A percentile compares a stretch with the other conserved stretches of the same genome.
Conservation (phyloP, 768 basidiomycete species). For the Mycena venus region DNA sequence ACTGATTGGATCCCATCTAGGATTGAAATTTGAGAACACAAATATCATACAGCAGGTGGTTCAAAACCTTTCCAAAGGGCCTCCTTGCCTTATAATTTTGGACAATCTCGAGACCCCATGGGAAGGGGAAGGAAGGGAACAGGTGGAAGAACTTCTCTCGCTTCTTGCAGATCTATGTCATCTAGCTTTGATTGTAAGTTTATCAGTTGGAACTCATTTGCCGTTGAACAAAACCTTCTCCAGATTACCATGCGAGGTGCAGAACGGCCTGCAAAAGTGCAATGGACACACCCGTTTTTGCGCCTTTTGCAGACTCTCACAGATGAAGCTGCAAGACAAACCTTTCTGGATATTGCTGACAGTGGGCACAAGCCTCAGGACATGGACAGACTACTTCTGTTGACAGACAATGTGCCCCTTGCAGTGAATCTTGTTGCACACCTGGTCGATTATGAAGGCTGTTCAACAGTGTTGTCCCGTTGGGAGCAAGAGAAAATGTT, state of each 20-base stretch:
- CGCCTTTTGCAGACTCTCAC: neutral
- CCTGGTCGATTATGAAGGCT: neutral
- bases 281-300: neutral
- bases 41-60: neutral
- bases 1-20: neutral
- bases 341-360: neutral
- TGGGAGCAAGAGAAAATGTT: neutral
- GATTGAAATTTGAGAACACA: neutral
- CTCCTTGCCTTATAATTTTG: neutral
- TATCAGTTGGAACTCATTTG: no score
- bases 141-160: neutral
- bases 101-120: neutral
- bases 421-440: neutral
- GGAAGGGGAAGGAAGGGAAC: neutral
- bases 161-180: neutral
- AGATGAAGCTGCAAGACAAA: neutral
- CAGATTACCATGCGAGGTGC: neutral
- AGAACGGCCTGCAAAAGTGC: neutral
- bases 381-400: neutral
- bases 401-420: neutral
- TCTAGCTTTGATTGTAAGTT: neutral
- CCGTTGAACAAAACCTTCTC: no score
- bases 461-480: neutral
- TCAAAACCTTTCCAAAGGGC: neutral
- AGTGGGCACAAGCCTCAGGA: neutral